phyloP scores from a whole-genome alignment of 768 basidiomycete species.

The Pleurotus platypus region DNA sequence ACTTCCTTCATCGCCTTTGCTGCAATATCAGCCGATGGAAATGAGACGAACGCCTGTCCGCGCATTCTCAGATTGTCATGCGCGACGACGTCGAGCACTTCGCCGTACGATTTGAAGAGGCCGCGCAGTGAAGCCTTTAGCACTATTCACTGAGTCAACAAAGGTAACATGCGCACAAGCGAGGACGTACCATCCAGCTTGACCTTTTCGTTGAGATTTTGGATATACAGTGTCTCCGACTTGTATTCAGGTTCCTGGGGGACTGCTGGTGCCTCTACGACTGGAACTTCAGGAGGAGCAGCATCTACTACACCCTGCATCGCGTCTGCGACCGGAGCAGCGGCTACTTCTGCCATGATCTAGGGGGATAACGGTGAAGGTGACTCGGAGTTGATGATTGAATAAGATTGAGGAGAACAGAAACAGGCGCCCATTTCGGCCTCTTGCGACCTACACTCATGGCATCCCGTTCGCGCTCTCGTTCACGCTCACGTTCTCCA shows the following conservation, averaged over 20 bases:
- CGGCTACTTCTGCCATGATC: slow-evolving; percentile 27
- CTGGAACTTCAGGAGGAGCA: slow-evolving; percentile 1
- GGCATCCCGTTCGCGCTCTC: neutral
- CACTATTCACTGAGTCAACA: slow-evolving; percentile 40
- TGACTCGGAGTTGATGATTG: neutral
- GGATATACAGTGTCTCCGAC: slow-evolving; percentile 91
- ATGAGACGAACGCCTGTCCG: slow-evolving; percentile 97
- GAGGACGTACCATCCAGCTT: slow-evolving; percentile 61
- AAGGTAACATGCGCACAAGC: slow-evolving; percentile 3
- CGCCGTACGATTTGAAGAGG: slow-evolving; percentile 91
- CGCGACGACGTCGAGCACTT: slow-evolving; percentile 92
- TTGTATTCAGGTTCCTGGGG: slow-evolving; percentile 40
- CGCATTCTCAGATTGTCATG: slow-evolving; percentile 96
- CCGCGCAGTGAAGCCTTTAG: slow-evolving; percentile 84
- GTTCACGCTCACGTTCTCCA: slow-evolving; percentile 38
- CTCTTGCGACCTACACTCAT: neutral
- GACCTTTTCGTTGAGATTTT: slow-evolving; percentile 95
- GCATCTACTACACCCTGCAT: slow-evolving; percentile 28
- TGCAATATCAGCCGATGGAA: slow-evolving; percentile 78
- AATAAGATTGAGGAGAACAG: neutral
- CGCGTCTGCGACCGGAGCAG: slow-evolving; percentile 19
- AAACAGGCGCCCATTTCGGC: neutral
- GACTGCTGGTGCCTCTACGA: slow-evolving; percentile 13
- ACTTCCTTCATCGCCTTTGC: slow-evolving; percentile 91
- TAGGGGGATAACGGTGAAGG: neutral